Evolutionary conservation across 306 rosid genomes (phyloP).

Genomic region (Astragalus glycyphyllos): DNA sequence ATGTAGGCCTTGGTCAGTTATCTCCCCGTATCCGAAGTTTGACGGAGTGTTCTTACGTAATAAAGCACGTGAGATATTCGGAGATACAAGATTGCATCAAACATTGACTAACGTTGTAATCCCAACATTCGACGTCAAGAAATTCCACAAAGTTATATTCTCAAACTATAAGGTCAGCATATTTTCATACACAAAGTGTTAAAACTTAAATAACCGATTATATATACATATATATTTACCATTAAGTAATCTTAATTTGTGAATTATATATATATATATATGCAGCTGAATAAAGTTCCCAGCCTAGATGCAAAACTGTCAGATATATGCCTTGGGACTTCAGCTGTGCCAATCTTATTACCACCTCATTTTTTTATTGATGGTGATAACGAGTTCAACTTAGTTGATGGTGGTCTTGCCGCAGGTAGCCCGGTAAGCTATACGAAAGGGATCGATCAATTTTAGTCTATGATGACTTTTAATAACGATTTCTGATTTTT

Average conservation of each 20-base stretch:
- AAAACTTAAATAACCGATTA: too few species aligned
- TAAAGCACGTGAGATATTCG: neutral
- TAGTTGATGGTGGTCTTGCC: constrained; percentile 43
- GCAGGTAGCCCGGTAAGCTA: constrained; percentile 43
- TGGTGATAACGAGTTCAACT: constrained; percentile 17
- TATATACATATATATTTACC: too few species aligned
- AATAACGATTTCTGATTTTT: too few species aligned
- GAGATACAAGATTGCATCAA: constrained; percentile 19
- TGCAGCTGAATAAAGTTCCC: constrained; percentile 6
- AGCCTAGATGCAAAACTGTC: constrained; percentile 40
- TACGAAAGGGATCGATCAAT: too few species aligned
- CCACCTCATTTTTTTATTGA: constrained; percentile 38
- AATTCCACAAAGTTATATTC: constrained; percentile 35
- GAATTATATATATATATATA: neutral
- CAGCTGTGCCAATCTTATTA: constrained; percentile 42
- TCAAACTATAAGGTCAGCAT: constrained; percentile 38
- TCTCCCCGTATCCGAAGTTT: constrained; percentile 27
- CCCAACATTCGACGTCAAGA: constrained; percentile 43
- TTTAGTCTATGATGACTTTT: too few species aligned
- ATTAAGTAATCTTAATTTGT: neutral
- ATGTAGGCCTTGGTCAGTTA: constrained; percentile 17
- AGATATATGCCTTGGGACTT: constrained; percentile 43
- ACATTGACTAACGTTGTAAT: constrained; percentile 46
- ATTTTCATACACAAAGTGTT: too few species aligned
- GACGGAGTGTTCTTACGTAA: constrained; percentile 33